Conservation (phyloP, 2,329 filamentous ascomycete genomes). For the Sporothrix euskadiensis region DNA sequence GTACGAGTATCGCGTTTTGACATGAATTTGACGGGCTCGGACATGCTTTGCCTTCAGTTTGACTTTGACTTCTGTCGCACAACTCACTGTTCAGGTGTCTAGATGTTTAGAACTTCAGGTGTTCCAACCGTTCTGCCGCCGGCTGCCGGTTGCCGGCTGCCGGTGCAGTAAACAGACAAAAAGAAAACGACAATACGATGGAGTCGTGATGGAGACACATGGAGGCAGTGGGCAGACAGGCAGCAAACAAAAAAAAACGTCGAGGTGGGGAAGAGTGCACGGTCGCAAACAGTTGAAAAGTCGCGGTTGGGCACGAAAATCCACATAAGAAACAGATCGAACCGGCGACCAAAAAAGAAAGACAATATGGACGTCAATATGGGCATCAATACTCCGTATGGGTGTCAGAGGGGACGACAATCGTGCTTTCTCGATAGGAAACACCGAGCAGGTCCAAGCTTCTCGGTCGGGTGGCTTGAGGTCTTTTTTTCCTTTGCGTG, state of each 20-base stretch:
- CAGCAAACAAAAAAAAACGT: neutral
- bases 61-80: no score
- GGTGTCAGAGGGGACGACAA: neutral
- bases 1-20: no score
- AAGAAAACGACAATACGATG: neutral
- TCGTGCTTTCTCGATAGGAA: neutral
- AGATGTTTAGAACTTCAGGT: no score
- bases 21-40: no score
- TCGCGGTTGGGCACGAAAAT: neutral
- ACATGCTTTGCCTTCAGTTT: no score
- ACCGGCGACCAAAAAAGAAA: neutral
- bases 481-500: neutral
- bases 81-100: no score
- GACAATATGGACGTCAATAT: neutral
- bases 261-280: neutral
- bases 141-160: no score
- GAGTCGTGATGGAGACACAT: neutral
- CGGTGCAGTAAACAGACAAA: neutral
- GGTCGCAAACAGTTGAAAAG: neutral
- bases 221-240: neutral
- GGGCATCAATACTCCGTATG: neutral
- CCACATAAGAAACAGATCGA: neutral
- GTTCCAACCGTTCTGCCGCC: no score
- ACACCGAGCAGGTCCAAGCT: neutral
- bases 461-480: conserved; percentile 11